Evolutionary conservation across 352 stramenopile species (phyloP).

Genomic region (Pythium diclinum): DNA sequence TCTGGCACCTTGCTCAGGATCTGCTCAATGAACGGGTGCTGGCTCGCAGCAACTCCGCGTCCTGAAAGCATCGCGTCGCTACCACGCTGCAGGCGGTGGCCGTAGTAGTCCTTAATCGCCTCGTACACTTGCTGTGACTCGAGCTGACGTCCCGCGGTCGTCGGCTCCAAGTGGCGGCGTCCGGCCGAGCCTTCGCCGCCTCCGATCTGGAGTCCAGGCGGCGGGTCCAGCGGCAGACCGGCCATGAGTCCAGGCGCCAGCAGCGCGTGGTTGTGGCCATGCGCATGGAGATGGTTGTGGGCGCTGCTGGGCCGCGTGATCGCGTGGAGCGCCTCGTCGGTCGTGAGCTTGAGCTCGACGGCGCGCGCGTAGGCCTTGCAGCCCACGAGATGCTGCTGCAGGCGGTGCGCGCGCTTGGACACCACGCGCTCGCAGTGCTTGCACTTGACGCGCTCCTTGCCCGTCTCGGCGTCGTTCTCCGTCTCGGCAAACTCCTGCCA

Average conservation of each 20-base stretch:
- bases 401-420: constrained; percentile 29
- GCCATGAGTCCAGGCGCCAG: neutral
- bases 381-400: constrained; percentile 30
- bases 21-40: constrained; percentile 40
- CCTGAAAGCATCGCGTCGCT: constrained; percentile 73
- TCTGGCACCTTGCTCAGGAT: constrained; percentile 66
- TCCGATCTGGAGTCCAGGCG: constrained; percentile 17
- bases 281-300: constrained; percentile 5
- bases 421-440: constrained; percentile 33
- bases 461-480: constrained; percentile 31
- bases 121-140: constrained; percentile 31
- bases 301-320: constrained; percentile 19
- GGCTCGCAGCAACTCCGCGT: constrained; percentile 38
- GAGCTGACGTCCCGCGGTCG: constrained; percentile 24
- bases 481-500: constrained; percentile 30
- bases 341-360: constrained; percentile 32
- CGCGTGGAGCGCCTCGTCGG: constrained; percentile 27
- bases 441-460: constrained; percentile 33
- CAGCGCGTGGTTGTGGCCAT: neutral
- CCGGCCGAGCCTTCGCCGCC: constrained; percentile 26
- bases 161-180: constrained; percentile 26
- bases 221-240: constrained; percentile 17
- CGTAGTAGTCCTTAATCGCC: constrained; percentile 45
- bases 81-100: constrained; percentile 39
- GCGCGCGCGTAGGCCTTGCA: constrained; percentile 30